Conservation (phyloP, 768 basidiomycete species). For the Podaxis mareebaensis region DNA sequence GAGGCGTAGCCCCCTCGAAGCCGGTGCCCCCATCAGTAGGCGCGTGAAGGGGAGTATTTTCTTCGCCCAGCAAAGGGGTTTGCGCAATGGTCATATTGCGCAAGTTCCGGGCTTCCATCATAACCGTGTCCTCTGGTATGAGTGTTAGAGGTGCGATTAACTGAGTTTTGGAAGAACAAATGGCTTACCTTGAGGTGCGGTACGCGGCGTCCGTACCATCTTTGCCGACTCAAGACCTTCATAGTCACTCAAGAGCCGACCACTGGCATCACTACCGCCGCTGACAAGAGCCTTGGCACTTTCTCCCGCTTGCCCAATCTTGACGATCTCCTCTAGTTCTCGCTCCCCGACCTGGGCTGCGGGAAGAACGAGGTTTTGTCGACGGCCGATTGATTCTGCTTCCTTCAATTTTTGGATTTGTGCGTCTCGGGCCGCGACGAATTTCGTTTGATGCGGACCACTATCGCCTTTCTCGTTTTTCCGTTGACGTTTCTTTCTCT, state of each 20-base stretch:
- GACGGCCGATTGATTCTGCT: slow-evolving; percentile 89
- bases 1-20: slow-evolving; percentile 95
- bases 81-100: slow-evolving; percentile 92
- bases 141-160: slow-evolving; percentile 10
- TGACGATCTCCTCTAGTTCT: slow-evolving; percentile 97
- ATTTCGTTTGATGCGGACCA: slow-evolving; percentile 81
- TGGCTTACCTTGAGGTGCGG: slow-evolving; percentile 86
- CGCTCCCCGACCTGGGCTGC: slow-evolving; percentile 90
- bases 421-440: slow-evolving; percentile 94
- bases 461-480: slow-evolving; percentile 68
- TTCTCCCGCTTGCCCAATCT: slow-evolving; percentile 93
- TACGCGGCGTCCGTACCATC: slow-evolving; percentile 93
- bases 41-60: slow-evolving; percentile 91
- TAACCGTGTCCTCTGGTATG: slow-evolving; percentile 84
- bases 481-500: slow-evolving; percentile 86
- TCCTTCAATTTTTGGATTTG: slow-evolving; percentile 98
- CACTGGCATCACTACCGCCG: slow-evolving; percentile 82
- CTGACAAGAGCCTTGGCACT: slow-evolving; percentile 83
- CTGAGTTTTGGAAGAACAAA: slow-evolving; percentile 4
- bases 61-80: slow-evolving; percentile 94
- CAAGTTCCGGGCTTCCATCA: slow-evolving; percentile 93
- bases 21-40: slow-evolving; percentile 81
- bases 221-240: slow-evolving; percentile 84
- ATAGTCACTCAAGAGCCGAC: slow-evolving; percentile 88
- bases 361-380: slow-evolving; percentile 84